Conservation (phyloP, 805 yeast genomes). For the Saitoella complicata region DNA sequence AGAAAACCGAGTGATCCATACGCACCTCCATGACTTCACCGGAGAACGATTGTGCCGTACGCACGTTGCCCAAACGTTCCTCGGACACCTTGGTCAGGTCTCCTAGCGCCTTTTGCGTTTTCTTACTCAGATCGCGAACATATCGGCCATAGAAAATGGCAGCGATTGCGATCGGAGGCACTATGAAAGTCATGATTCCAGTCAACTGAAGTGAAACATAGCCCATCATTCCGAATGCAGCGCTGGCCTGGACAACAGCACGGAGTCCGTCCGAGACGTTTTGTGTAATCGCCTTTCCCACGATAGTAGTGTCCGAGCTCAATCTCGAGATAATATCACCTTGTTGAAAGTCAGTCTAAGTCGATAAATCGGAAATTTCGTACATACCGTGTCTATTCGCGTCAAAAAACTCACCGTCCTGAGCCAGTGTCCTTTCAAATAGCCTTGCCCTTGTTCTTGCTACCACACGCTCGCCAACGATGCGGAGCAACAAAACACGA, state of each 20-base stretch:
- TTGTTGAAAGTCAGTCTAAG: no score
- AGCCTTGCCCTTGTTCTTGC: conserved; percentile 68
- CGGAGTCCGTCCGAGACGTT: conserved; percentile 87
- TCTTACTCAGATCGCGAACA: conserved; percentile 56
- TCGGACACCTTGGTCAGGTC: conserved; percentile 77
- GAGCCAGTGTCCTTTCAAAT: conserved; percentile 59
- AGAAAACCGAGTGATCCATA: no score
- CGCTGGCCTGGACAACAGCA: conserved; percentile 63
- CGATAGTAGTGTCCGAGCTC: conserved; percentile 77
- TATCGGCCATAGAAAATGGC: conserved; percentile 69
- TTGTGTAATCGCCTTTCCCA: conserved; percentile 70
- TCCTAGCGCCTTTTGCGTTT: conserved; percentile 73
- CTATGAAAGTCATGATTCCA: conserved; percentile 53
- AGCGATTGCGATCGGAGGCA: conserved; percentile 70
- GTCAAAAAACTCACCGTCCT: conserved; percentile 82
- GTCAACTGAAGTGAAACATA: conserved; percentile 72
- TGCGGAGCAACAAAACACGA: conserved; percentile 55
- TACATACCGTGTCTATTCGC: conserved; percentile 50
- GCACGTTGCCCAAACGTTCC: conserved; percentile 71
- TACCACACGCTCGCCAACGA: conserved; percentile 75
- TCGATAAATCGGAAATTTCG: no score
- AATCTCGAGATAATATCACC: conserved; percentile 77
- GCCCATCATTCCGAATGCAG: conserved; percentile 85
- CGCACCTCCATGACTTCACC: conserved; percentile 56
- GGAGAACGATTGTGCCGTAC: conserved; percentile 79